Evolutionary conservation across 1,139 yeast species (phyloP).

Genomic region (Kurtzmaniella quercitrusa): DNA sequence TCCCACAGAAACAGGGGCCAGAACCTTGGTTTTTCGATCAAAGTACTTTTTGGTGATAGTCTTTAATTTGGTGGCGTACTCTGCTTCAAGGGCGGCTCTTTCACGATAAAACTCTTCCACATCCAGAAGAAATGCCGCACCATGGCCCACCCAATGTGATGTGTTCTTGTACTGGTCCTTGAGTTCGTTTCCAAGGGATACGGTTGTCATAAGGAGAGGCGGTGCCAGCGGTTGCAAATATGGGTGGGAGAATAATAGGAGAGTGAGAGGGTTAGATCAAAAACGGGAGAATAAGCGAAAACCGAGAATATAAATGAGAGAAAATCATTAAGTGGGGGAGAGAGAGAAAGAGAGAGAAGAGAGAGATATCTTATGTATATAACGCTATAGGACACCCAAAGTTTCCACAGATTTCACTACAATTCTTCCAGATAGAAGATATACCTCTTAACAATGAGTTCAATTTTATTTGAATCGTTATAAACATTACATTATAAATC

Average conservation of each 20-base stretch:
- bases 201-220: conserved; percentile 13
- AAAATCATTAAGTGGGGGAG: not conserved
- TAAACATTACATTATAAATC: too few relatives aligned
- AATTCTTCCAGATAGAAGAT: too few relatives aligned
- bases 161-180: conserved; percentile 79
- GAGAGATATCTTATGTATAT: too few relatives aligned
- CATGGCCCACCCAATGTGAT: conserved; percentile 70
- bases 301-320: not conserved
- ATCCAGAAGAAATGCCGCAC: conserved; percentile 72
- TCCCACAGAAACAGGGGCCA: conserved; percentile 79
- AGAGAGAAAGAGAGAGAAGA: too few relatives aligned
- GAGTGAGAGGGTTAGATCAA: not conserved
- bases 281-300: not conserved
- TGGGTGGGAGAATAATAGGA: not conserved
- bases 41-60: conserved; percentile 66
- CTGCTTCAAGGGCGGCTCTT: conserved; percentile 76
- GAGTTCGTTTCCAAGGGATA: conserved; percentile 62
- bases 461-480: too few relatives aligned
- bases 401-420: too few relatives aligned
- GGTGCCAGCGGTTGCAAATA: not conserved
- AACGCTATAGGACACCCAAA: too few relatives aligned
- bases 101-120: conserved; percentile 81
- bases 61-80: conserved; percentile 67
- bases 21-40: conserved; percentile 67
- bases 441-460: too few relatives aligned